Conservation (phyloP, 371 early-diverging fungal species). For the Chytridium lagenaria region DNA sequence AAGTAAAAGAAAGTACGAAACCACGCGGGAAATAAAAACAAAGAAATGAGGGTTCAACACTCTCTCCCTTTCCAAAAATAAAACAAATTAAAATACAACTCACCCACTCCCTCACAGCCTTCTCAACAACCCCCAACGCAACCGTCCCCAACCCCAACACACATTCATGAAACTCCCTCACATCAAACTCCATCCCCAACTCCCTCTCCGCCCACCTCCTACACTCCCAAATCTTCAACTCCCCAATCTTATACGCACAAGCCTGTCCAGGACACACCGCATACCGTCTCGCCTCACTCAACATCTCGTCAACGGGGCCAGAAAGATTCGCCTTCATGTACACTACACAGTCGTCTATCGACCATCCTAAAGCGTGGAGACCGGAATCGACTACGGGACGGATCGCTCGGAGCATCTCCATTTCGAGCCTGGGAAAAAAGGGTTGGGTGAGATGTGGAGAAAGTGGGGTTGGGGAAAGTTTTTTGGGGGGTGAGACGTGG, state of each 20-base stretch:
- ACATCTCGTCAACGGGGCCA: constrained; percentile 23
- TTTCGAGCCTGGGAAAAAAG: neutral
- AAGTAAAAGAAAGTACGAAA: too few species aligned
- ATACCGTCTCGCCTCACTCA: constrained; percentile 44
- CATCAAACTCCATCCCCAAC: constrained; percentile 39
- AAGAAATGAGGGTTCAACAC: too few species aligned
- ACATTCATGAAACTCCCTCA: constrained; percentile 39
- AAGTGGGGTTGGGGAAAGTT: too few species aligned
- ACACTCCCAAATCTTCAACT: constrained; percentile 18
- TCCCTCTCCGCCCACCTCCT: constrained; percentile 32
- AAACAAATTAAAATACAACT: too few species aligned
- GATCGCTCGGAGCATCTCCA: neutral
- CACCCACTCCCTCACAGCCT: neutral
- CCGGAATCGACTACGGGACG: constrained; percentile 45
- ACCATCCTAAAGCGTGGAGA: constrained; percentile 46
- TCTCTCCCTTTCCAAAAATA: too few species aligned
- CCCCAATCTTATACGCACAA: constrained; percentile 48
- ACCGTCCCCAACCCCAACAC: constrained; percentile 17
- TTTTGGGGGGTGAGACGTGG: too few species aligned
- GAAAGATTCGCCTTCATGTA: constrained; percentile 34
- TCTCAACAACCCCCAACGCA: constrained; percentile 7
- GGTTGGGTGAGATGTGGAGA: too few species aligned
- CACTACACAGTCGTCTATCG: constrained; percentile 30
- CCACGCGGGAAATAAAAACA: too few species aligned
- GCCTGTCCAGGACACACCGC: constrained; percentile 45